Conservation (phyloP, 2,329 filamentous ascomycete genomes). For the Exophiala sp. region DNA sequence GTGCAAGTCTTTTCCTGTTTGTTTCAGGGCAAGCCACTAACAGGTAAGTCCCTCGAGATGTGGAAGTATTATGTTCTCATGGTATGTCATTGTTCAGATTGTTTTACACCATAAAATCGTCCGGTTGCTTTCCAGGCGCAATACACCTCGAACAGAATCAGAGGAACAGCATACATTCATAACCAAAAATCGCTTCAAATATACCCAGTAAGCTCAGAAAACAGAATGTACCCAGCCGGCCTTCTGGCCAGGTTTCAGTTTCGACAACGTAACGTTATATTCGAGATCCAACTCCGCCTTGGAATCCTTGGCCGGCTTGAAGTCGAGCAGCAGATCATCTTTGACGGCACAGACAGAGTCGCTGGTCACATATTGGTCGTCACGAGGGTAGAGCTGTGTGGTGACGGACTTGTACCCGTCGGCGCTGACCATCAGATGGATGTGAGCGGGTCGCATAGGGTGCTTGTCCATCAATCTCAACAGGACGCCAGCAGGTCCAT, state of each 20-base stretch:
- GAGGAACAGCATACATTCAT: too few relatives aligned
- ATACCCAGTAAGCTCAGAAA: conserved; percentile 3
- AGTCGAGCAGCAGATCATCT: conserved; percentile 58
- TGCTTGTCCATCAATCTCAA: conserved; percentile 55
- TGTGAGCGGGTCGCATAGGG: conserved; percentile 60
- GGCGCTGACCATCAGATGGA: conserved; percentile 56
- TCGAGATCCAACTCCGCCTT: conserved; percentile 58
- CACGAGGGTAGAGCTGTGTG: conserved; percentile 57
- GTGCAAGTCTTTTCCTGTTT: too few relatives aligned
- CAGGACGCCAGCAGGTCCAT: conserved; percentile 56
- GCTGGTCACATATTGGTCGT: conserved; percentile 56
- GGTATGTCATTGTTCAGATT: background rate
- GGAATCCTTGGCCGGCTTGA: conserved; percentile 50
- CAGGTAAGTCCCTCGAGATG: too few relatives aligned
- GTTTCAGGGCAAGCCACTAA: too few relatives aligned
- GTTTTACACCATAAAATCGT: background rate
- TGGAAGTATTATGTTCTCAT: background rate
- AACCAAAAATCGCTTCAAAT: too few relatives aligned
- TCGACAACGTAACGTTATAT: conserved; percentile 59
- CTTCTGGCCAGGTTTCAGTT: conserved; percentile 31
- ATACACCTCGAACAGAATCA: too few relatives aligned
- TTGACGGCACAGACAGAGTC: conserved; percentile 63
- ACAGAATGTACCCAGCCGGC: conserved; percentile 12
- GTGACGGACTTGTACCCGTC: conserved; percentile 56
- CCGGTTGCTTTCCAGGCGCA: too few relatives aligned